phyloP scores from a whole-genome alignment of 768 basidiomycete genomes.

The Lactarius hengduanensis region DNA sequence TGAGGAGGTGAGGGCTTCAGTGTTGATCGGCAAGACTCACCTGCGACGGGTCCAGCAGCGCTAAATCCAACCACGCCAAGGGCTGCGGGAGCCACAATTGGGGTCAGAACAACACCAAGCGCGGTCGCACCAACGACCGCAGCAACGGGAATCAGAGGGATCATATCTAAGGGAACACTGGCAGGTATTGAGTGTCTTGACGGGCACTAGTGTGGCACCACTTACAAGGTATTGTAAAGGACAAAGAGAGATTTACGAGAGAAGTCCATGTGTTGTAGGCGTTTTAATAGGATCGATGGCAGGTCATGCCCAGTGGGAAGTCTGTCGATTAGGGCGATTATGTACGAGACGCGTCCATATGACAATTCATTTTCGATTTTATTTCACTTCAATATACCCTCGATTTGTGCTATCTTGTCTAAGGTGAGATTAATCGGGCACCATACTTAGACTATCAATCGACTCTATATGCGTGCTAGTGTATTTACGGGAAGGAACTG shows the following conservation, averaged over 20 bases:
- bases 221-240: neutral
- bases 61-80: slow-evolving; percentile 7
- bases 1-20: neutral
- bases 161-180: neutral
- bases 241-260: neutral
- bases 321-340: too few species aligned
- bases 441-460: too few species aligned
- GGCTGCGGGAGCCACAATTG: neutral
- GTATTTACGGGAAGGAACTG: too few species aligned
- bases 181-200: neutral
- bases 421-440: too few species aligned
- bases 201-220: neutral
- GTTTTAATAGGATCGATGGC: too few species aligned
- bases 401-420: too few species aligned
- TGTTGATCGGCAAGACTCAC: neutral
- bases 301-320: too few species aligned
- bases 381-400: too few species aligned
- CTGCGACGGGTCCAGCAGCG: slow-evolving; percentile 12
- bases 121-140: neutral
- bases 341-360: too few species aligned
- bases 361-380: too few species aligned
- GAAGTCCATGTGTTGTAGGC: too few species aligned
- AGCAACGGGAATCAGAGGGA: neutral
- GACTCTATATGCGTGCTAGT: too few species aligned
- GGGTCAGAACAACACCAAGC: neutral